Percentiles rank a stretch among this genome's conserved stretches.
Evolutionary conservation across 257 asterid genomes (phyloP).

Genomic region (Forsythia suspensa): DNA sequence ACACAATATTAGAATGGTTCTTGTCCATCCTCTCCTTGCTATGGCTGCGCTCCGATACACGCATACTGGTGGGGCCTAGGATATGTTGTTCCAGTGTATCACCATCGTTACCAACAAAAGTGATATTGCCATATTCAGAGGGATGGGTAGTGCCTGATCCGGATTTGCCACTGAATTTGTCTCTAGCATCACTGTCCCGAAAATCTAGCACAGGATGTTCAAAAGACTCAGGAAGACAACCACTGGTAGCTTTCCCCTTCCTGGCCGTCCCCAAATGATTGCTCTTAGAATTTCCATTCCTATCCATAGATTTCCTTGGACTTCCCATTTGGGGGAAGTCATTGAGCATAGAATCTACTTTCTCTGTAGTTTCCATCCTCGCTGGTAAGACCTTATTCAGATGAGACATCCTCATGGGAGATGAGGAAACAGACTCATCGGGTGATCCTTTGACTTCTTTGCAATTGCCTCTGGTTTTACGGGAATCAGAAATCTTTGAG

Average conservation of each 20-base stretch:
- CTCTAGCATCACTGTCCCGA: slow-evolving; percentile 22
- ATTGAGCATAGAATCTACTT: slow-evolving; percentile 35
- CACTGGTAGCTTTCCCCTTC: slow-evolving; percentile 35
- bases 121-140: slow-evolving; percentile 20
- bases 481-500: slow-evolving; percentile 81
- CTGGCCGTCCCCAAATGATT: slow-evolving; percentile 25
- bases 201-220: slow-evolving; percentile 22
- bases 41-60: slow-evolving; percentile 22
- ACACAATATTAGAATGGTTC: slow-evolving; percentile 13
- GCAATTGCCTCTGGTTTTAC: slow-evolving; percentile 51
- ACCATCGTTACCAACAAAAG: slow-evolving; percentile 24
- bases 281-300: slow-evolving; percentile 37
- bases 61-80: slow-evolving; percentile 18
- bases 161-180: neutral
- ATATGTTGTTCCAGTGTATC: slow-evolving; percentile 19
- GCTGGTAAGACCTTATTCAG: slow-evolving; percentile 38
- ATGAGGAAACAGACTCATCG: slow-evolving; percentile 87
- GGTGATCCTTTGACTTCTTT: slow-evolving; percentile 72
- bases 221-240: slow-evolving; percentile 16
- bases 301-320: slow-evolving; percentile 35
- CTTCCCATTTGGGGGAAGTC: slow-evolving; percentile 29
- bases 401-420: slow-evolving; percentile 62
- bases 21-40: slow-evolving; percentile 27
- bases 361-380: slow-evolving; percentile 32
- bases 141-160: slow-evolving; percentile 17